These are phyloP conservation scores for Plasmopara muralis DNA, from an alignment of 352 stramenopile genomes.

Conservation along the genomic window DNA sequence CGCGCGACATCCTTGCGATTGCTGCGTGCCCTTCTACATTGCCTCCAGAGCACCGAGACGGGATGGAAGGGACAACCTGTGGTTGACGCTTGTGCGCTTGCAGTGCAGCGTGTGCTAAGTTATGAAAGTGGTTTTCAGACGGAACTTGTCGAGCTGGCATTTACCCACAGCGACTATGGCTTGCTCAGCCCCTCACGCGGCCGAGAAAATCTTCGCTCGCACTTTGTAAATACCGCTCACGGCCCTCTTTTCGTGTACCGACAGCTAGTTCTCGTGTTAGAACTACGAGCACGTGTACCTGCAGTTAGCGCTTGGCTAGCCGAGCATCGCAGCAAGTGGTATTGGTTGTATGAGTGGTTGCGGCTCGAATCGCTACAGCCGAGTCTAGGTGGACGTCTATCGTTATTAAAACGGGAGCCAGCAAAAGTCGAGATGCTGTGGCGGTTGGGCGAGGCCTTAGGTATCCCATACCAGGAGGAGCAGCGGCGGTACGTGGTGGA, in stretches of 20 bases:
- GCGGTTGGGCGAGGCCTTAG: conserved; percentile 53
- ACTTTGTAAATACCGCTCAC: conserved; percentile 61
- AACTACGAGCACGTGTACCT: conserved; percentile 60
- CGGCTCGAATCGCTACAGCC: conserved; percentile 78
- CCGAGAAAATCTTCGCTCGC: conserved; percentile 53
- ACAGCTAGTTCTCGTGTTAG: conserved; percentile 61
- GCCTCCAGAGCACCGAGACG: conserved; percentile 72
- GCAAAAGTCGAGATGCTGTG: conserved; percentile 70
- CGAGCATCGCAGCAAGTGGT: conserved; percentile 50
- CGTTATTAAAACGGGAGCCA: conserved; percentile 56
- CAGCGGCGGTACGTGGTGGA: conserved; percentile 85
- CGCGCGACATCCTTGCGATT: conserved; percentile 50
- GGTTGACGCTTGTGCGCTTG: conserved; percentile 63
- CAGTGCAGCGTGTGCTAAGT: conserved; percentile 54
- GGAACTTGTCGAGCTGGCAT: conserved; percentile 61
- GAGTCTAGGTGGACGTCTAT: conserved; percentile 59
- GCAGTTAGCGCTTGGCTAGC: conserved; percentile 49
- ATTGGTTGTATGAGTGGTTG: conserved; percentile 87
- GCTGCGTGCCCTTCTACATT: conserved; percentile 63
- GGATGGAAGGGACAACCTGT: conserved; percentile 84
- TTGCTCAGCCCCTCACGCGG: conserved; percentile 62
- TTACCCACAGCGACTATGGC: conserved; percentile 59
- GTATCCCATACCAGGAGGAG: conserved; percentile 62
- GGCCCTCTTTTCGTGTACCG: conserved; percentile 77
- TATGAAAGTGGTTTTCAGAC: conserved; percentile 55